These are phyloP conservation scores for Tricholoma sp. DNA, from an alignment of 768 basidiomycete genomes.

Conservation along the genomic window DNA sequence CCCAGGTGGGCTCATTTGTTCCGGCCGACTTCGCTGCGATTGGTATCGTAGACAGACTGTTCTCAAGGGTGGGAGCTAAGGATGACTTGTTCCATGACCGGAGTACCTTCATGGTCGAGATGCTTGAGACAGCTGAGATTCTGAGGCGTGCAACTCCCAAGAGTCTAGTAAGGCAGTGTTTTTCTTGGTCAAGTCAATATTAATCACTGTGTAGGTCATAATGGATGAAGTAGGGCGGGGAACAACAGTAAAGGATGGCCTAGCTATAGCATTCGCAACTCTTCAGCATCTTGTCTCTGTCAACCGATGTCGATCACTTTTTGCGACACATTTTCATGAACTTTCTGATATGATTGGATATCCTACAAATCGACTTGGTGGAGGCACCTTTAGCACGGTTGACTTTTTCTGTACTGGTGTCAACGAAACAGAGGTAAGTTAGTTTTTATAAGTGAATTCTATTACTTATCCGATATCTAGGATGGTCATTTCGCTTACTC, in stretches of 20 bases:
- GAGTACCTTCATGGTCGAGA: conserved; percentile 98
- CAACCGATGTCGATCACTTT: conserved; percentile 79
- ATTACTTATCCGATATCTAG: conserved; percentile 28
- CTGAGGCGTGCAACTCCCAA: conserved; percentile 74
- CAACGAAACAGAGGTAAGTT: conserved; percentile 66
- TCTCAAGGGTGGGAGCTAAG: conserved; percentile 92
- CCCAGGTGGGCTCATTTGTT: conserved; percentile 91
- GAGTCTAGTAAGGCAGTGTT: conserved; percentile 60
- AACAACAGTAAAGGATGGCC: conserved; percentile 86
- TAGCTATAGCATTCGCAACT: conserved; percentile 91
- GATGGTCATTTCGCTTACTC: conserved; percentile 80
- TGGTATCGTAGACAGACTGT: conserved; percentile 87
- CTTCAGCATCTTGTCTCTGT: conserved; percentile 73
- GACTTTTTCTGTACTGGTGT: conserved; percentile 90
- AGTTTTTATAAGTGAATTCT: neutral
- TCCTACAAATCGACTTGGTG: conserved; percentile 33
- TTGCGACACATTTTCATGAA: conserved; percentile 99
- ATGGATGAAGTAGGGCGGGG: conserved; percentile 99
- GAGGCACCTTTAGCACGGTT: conserved; percentile 53
- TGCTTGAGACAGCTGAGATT: conserved; percentile 92
- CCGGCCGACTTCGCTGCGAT: conserved; percentile 79
- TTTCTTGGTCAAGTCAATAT: neutral
- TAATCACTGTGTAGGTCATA: conserved; percentile 61
- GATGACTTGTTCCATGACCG: conserved; percentile 92
- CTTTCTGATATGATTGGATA: conserved; percentile 80